Evolutionary conservation across 2,329 filamentous ascomycete genomes (phyloP), one percentile per base, ranked within the genome.

Genomic region (Pezicula radicicola): DNA sequence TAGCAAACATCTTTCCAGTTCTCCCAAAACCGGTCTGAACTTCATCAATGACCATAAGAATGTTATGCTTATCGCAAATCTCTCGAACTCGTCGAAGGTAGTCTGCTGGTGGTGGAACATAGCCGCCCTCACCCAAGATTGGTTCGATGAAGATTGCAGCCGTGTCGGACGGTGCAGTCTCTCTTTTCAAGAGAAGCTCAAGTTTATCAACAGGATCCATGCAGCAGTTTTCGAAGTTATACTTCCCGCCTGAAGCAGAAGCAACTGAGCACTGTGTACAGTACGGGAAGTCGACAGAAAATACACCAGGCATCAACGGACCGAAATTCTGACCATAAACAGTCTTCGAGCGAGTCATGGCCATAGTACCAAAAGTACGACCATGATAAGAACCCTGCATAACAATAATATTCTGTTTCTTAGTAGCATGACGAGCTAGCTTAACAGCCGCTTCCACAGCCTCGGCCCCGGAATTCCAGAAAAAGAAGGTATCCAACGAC

Each of bases 401-500:
- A 89, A 91, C 91, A 90, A 96, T 75, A 19, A 56, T 46, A 43
- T 58, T 54, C 35, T 54, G 49, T 36, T 55, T 56, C 37, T 53
- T 54, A 2, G 56, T 56, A 3, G 49, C 49, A 43, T 96, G 96
- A 59, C 92, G 81, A 55, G 91, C 91, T 70, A 97, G 84, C 79
- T 96, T 96, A 74, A 96, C 84, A 13, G 87, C 91, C 1, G 91
- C 96, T 78, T 97, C 92, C 37, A 95, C 91, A 12, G 91, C 92
- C 74, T 97, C 92, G 27, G 91, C 91, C 49, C 92, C 92, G 1
- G 92, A 96, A 77, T 96, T 96, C 91, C 96, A 96, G 61, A 92
- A 92, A 70, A 96, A 75, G 37, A 95, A 87, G 75, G 96, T 96
- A 49, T 92, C 92, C 55, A 92, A 84, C 58, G 90, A 96, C 73